Evolutionary conservation across 2,329 filamentous ascomycete species (phyloP).

Genomic region (Teratosphaeria nubilosa): DNA sequence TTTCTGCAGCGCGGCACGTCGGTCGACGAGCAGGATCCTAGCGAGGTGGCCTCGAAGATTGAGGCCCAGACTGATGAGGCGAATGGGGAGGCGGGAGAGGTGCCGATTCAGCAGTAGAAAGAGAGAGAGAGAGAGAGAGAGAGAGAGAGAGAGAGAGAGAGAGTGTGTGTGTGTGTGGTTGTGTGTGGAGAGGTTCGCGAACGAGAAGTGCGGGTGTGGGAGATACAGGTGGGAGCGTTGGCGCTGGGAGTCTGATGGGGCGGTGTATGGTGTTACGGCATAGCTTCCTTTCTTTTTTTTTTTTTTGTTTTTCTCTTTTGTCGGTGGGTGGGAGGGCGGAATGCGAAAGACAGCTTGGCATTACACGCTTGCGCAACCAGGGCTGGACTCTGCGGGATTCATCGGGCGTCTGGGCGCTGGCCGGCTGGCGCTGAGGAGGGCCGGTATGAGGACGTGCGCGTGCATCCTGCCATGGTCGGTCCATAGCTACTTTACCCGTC

Average conservation of each 20-base stretch:
- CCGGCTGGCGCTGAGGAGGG: neutral
- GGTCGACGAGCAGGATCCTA: conserved; percentile 45
- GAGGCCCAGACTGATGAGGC: conserved; percentile 10
- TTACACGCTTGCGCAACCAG: neutral
- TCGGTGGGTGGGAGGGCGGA: neutral
- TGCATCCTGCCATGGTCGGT: neutral
- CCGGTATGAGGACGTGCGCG: neutral
- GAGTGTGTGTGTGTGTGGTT: neutral
- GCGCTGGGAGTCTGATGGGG: neutral
- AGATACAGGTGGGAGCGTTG: neutral
- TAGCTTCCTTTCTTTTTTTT: neutral
- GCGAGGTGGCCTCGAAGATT: conserved; percentile 15
- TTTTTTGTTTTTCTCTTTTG: neutral
- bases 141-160: neutral
- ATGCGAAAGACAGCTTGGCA: neutral
- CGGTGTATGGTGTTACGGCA: neutral
- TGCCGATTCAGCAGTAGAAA: conserved; percentile 12
- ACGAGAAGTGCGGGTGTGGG: too few species aligned
- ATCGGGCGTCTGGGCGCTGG: neutral
- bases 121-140: neutral
- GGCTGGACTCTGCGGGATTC: neutral
- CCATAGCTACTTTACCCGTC: neutral
- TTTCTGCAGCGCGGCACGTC: conserved; percentile 77
- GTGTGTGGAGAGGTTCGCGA: too few species aligned
- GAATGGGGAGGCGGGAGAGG: conserved; percentile 4